Conservation (phyloP, 1,284 basidiomycete species). For the Moniliophthora roreri region DNA sequence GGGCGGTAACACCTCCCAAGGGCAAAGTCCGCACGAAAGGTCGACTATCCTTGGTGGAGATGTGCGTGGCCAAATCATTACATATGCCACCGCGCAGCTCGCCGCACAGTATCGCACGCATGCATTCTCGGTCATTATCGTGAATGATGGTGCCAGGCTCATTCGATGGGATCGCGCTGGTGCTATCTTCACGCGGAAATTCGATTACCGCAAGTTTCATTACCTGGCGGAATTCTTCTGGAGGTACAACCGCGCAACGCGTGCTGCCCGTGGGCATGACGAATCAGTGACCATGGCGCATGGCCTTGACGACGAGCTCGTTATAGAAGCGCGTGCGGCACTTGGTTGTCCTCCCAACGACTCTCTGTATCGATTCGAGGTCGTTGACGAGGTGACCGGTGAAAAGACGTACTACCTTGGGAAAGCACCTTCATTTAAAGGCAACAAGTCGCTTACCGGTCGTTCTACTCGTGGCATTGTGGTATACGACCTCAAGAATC, state of each 20-base stretch:
- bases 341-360: neutral
- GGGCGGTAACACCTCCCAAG: neutral
- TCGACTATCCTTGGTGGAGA: neutral
- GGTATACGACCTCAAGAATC: neutral
- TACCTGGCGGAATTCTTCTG: slow-evolving; percentile 20
- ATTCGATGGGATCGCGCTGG: slow-evolving; percentile 25
- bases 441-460: too few relatives aligned
- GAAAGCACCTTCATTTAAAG: too few relatives aligned
- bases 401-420: too few relatives aligned
- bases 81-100: slow-evolving; percentile 15
- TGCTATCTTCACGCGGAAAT: slow-evolving; percentile 17
- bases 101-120: slow-evolving; percentile 18
- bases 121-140: slow-evolving; percentile 16
- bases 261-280: slow-evolving; percentile 20
- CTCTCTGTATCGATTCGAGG: too few relatives aligned
- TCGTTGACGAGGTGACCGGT: too few relatives aligned
- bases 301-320: neutral
- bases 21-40: neutral
- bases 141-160: slow-evolving; percentile 16
- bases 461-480: neutral
- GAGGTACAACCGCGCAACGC: slow-evolving; percentile 15
- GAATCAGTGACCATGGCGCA: slow-evolving; percentile 4
- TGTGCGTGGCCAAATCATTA: slow-evolving; percentile 1
- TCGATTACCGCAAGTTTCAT: slow-evolving; percentile 16
- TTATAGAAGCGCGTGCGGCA: neutral